Percentiles rank a stretch among this genome's conserved stretches.
These are phyloP conservation scores for Brasilioporus rufonigricans DNA, from an alignment of 768 basidiomycete genomes.

Conservation along the genomic window DNA sequence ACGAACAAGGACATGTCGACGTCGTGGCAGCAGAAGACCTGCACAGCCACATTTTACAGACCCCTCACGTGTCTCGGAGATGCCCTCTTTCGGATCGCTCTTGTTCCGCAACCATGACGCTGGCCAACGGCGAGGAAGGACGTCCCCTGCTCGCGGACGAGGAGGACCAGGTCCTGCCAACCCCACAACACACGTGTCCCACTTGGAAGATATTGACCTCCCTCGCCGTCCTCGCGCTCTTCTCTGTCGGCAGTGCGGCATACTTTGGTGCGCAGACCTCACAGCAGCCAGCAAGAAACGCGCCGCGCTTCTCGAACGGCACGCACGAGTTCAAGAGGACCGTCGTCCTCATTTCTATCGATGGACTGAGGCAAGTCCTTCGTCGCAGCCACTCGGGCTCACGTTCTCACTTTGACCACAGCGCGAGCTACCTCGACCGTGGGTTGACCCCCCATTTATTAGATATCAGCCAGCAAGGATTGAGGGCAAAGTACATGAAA, in stretches of 20 bases:
- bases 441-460: constrained; percentile 83
- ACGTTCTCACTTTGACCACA: constrained; percentile 26
- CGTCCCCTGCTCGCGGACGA: constrained; percentile 23
- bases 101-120: background rate
- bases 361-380: constrained; percentile 66
- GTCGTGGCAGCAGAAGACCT: too few relatives aligned
- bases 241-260: constrained; percentile 9
- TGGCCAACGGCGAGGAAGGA: constrained; percentile 25
- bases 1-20: too few relatives aligned
- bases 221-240: constrained; percentile 14
- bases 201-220: constrained; percentile 14
- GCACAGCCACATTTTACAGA: constrained; percentile 28
- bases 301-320: constrained; percentile 63
- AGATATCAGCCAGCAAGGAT: constrained; percentile 74
- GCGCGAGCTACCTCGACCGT: constrained; percentile 85
- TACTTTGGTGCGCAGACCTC: constrained; percentile 7
- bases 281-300: background rate
- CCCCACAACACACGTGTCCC: background rate
- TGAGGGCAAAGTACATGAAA: constrained; percentile 84
- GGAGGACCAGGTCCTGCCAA: constrained; percentile 1
- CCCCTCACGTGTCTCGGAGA: too few relatives aligned
- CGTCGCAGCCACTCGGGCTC: background rate
- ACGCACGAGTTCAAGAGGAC: constrained; percentile 81
- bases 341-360: constrained; percentile 82
- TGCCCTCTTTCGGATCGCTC: too few relatives aligned